Base-by-base conservation (phyloP, 139 green algal genomes). In the Coelastrella sp. region DNA sequence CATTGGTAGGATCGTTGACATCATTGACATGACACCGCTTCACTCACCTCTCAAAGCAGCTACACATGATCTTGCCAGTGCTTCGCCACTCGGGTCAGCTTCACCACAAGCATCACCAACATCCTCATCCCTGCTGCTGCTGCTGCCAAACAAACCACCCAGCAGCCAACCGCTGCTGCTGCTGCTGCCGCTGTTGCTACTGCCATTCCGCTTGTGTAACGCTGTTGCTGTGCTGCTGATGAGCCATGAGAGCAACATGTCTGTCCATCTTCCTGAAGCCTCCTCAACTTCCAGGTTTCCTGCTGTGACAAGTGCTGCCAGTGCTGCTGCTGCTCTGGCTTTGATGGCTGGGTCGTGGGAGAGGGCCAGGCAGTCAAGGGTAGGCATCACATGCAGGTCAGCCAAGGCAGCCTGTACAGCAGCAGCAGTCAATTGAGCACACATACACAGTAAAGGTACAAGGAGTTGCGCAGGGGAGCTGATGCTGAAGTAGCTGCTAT, bases 311-410 rank as follows among this genome's bases (percentile, higher is more conserved):
- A 83, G 59, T 57, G 71, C n/a, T 59, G 71, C 48, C 41, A 87
- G 82, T 60, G 82, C 71, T 69, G 82, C 71, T 57, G 72, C 72
- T 53, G 82, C 82, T 15, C 85, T 50, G 66, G 81, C 41, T 8
- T 62, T 60, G 30, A 81, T 57, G 0, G 82, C 77, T 32, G 80
- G 80, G 35, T 86, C 80, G 19, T 37, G 66, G 0, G 48, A 68
- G 5, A 62, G 35, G 9, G 80, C 80, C 21, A 86, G 48, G 30
- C 63, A 68, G 60, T 79, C 80, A 5, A 91, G 64, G 60, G 81
- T 85, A 37, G 75, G 87, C 40, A 91, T 85, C 41, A 88, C 68
- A 57, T 89, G 88, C 51, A 83, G 62, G n/a, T 77, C 50, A 0
- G 19, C 19, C 43, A 89, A 37, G 23, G 80, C 53, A 34, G 37